phyloP scores from a whole-genome alignment of 2,329 filamentous ascomycete genomes.

The Sporothrix pallida region DNA sequence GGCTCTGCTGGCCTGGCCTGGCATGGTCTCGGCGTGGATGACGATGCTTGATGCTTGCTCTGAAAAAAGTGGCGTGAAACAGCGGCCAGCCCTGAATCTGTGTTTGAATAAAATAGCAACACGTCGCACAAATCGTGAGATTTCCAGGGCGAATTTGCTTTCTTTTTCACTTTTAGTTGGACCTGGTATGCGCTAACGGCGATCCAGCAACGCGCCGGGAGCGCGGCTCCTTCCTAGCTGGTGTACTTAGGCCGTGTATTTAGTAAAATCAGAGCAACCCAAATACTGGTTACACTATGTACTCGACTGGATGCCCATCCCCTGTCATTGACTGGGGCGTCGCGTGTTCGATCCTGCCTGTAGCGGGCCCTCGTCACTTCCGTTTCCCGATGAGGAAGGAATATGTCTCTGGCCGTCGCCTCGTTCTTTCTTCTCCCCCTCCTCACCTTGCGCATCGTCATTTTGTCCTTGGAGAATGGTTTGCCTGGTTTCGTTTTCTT shows the following conservation, averaged over 20 bases:
- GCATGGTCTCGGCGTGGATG: background rate
- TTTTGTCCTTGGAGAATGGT: background rate
- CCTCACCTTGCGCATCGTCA: slow-evolving; percentile 21
- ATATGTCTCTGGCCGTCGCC: background rate
- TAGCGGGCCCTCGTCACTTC: background rate
- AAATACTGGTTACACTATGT: background rate
- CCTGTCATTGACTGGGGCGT: background rate
- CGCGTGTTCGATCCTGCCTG: slow-evolving; percentile 19
- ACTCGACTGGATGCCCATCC: background rate
- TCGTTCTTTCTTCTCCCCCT: background rate
- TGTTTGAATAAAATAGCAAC: background rate
- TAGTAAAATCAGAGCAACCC: background rate
- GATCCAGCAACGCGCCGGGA: background rate
- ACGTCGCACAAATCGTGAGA: background rate
- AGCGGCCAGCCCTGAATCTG: background rate
- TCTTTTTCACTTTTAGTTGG: background rate
- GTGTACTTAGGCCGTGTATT: background rate
- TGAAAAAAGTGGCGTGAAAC: slow-evolving; percentile 15
- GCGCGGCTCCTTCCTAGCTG: slow-evolving; percentile 16
- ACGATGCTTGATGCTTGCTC: background rate
- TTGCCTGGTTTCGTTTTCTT: background rate
- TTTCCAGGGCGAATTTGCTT: background rate
- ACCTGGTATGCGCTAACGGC: background rate
- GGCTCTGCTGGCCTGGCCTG: background rate
- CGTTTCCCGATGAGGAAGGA: slow-evolving; percentile 22